A percentile compares a stretch with the other conserved stretches of the same genome.
phyloP scores from a whole-genome alignment of 805 yeast species.

The Candida awuae region DNA sequence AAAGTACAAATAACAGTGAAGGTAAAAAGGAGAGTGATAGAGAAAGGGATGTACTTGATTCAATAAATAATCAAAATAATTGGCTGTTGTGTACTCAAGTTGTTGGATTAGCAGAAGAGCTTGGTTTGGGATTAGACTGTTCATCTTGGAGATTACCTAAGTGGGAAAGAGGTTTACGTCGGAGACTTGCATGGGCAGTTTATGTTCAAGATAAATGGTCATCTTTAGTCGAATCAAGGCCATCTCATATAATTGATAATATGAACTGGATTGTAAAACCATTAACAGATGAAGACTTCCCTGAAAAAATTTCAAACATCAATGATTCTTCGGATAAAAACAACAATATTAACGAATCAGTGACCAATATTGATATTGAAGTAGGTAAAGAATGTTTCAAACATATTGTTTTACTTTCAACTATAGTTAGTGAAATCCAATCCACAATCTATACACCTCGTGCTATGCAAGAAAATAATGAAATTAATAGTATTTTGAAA shows the following conservation, averaged over 20 bases:
- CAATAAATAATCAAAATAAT: slow-evolving; percentile 44
- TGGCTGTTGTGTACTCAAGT: slow-evolving; percentile 86
- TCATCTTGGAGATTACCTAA: slow-evolving; percentile 85
- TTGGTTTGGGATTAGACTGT: slow-evolving; percentile 88
- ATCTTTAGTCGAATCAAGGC: slow-evolving; percentile 70
- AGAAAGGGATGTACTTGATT: neutral
- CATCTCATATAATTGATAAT: slow-evolving; percentile 68
- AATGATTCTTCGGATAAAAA: slow-evolving; percentile 1
- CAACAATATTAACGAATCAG: slow-evolving; percentile 4
- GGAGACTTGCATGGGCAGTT: slow-evolving; percentile 93
- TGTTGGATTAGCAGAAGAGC: slow-evolving; percentile 79
- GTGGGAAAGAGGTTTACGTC: slow-evolving; percentile 89
- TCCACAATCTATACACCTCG: slow-evolving; percentile 64
- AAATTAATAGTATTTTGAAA: slow-evolving; percentile 60
- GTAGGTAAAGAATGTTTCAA: slow-evolving; percentile 64
- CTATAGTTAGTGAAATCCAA: slow-evolving; percentile 63
- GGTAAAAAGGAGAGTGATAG: neutral
- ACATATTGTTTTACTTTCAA: slow-evolving; percentile 57
- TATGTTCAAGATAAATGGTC: slow-evolving; percentile 91
- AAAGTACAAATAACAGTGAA: neutral
- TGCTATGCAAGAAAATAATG: slow-evolving; percentile 47
- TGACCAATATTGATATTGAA: slow-evolving; percentile 42
- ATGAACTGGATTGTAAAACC: slow-evolving; percentile 73
- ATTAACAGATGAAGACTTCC: slow-evolving; percentile 69
- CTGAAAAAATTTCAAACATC: slow-evolving; percentile 47